Percentiles rank a stretch among this genome's conserved stretches.
Conservation (phyloP, 148 eudicot genomes). For the Rhododendron kiyosumense region DNA sequence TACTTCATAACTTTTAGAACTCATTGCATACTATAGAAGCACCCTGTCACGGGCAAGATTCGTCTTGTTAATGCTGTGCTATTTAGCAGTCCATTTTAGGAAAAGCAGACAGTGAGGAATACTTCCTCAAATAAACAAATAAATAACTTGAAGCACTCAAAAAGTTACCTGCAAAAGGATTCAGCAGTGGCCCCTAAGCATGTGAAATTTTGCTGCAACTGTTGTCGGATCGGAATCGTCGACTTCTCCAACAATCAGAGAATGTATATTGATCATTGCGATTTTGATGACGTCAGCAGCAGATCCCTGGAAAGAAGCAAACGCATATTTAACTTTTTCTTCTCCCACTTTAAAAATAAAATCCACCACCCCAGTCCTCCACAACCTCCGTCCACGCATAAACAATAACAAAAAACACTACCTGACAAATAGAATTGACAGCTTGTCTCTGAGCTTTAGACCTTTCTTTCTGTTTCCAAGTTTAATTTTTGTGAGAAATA, state of each 20-base stretch:
- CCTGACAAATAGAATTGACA: slow-evolving; percentile 98
- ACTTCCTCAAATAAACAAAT: neutral
- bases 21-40: neutral
- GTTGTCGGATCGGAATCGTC: slow-evolving; percentile 25
- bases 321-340: neutral
- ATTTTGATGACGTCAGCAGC: slow-evolving; percentile 96
- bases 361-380: neutral
- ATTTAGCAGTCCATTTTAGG: neutral
- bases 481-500: slow-evolving; percentile 82
- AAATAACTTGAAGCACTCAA: neutral
- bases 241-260: slow-evolving; percentile 50
- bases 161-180: slow-evolving; percentile 81
- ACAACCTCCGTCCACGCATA: neutral
- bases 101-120: neutral
- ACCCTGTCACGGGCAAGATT: neutral
- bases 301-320: slow-evolving; percentile 58
- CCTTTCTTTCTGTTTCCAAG: slow-evolving; percentile 78
- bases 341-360: neutral
- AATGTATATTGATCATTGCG: slow-evolving; percentile 79
- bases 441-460: slow-evolving; percentile 99
- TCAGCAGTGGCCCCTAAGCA: slow-evolving; percentile 78
- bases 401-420: slow-evolving; percentile 15
- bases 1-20: neutral
- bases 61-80: neutral
- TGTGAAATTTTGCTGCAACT: slow-evolving; percentile 38